These are phyloP conservation scores for Naganishia vishniacii DNA, from an alignment of 768 basidiomycete genomes.

Conservation along the genomic window DNA sequence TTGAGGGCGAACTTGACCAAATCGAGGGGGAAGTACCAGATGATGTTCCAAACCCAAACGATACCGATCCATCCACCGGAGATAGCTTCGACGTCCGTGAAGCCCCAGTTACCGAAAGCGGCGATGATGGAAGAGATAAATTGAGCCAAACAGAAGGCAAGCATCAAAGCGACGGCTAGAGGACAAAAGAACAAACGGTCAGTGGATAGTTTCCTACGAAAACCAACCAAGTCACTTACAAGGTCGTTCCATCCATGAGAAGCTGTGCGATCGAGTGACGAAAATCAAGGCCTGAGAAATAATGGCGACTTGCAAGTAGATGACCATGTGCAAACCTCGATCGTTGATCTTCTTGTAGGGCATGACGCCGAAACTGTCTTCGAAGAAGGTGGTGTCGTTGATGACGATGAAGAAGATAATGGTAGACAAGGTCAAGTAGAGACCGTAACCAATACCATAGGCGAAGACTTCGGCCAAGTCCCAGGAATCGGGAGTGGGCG, in stretches of 20 bases:
- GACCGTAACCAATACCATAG: conserved; percentile 88
- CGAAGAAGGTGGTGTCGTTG: conserved; percentile 83
- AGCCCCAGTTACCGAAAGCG: conserved; percentile 86
- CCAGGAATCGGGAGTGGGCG: conserved; percentile 88
- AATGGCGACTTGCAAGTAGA: conserved; percentile 95
- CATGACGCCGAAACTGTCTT: conserved; percentile 70
- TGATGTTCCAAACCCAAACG: conserved; percentile 84
- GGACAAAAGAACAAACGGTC: neutral
- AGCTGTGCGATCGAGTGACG: conserved; percentile 77
- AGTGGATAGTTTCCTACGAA: neutral
- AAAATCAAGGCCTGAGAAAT: conserved; percentile 98
- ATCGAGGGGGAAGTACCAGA: conserved; percentile 95
- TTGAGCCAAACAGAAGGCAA: conserved; percentile 88
- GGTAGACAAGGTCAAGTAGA: conserved; percentile 86
- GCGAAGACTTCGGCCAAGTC: conserved; percentile 93
- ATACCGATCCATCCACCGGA: conserved; percentile 96
- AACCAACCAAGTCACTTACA: neutral
- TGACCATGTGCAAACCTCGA: conserved; percentile 73
- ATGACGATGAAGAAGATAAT: conserved; percentile 75
- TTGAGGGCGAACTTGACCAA: conserved; percentile 96
- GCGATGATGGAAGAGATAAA: conserved; percentile 93
- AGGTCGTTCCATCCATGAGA: conserved; percentile 48
- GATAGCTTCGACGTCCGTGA: conserved; percentile 72
- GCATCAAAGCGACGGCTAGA: conserved; percentile 70
- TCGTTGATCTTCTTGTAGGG: conserved; percentile 58